Evolutionary conservation across 108 stramenopile species (phyloP).

Genomic region (Fragilaria crotonensis): DNA sequence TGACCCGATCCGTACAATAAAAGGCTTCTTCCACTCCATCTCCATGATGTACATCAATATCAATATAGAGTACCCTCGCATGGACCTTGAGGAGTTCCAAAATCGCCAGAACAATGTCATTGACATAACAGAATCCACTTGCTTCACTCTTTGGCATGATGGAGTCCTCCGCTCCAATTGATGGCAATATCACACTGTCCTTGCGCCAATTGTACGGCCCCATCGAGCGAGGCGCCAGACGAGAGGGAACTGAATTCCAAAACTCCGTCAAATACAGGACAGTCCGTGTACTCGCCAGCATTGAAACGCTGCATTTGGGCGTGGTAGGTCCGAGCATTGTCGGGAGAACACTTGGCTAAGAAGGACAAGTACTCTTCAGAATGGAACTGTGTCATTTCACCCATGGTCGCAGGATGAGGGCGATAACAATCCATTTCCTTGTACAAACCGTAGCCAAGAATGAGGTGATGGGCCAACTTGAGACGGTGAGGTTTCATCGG

Average conservation of each 20-base stretch:
- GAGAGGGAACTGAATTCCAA: conserved; percentile 95
- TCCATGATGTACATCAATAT: conserved; percentile 99
- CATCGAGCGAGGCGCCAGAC: conserved; percentile 93
- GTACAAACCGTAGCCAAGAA: conserved; percentile 93
- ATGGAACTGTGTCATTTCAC: conserved; percentile 94
- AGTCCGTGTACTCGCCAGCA: conserved; percentile 96
- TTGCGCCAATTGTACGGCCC: conserved; percentile 93
- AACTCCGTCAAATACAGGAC: conserved; percentile 98
- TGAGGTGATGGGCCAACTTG: conserved; percentile 96
- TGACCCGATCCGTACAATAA: conserved; percentile 98
- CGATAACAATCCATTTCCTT: conserved; percentile 98
- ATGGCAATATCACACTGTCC: conserved; percentile 92
- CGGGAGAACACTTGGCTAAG: conserved; percentile 83
- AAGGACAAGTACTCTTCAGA: conserved; percentile 95
- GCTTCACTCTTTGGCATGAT: conserved; percentile 99
- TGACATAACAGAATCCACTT: conserved; percentile 95
- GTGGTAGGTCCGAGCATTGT: conserved; percentile 70
- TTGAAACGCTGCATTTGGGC: conserved; percentile 87
- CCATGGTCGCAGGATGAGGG: conserved; percentile 83
- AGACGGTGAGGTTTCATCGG: conserved; percentile 99
- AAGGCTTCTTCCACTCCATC: conserved; percentile 99
- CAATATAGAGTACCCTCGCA: conserved; percentile 97
- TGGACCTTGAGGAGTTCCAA: conserved; percentile 98
- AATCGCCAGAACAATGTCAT: conserved; percentile 99
- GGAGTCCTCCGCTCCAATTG: conserved; percentile 99